A percentile compares a stretch with the other conserved stretches of the same genome.
phyloP scores from a whole-genome alignment of 2,329 filamentous ascomycete species.

The Colletotrichum ledebouriae region DNA sequence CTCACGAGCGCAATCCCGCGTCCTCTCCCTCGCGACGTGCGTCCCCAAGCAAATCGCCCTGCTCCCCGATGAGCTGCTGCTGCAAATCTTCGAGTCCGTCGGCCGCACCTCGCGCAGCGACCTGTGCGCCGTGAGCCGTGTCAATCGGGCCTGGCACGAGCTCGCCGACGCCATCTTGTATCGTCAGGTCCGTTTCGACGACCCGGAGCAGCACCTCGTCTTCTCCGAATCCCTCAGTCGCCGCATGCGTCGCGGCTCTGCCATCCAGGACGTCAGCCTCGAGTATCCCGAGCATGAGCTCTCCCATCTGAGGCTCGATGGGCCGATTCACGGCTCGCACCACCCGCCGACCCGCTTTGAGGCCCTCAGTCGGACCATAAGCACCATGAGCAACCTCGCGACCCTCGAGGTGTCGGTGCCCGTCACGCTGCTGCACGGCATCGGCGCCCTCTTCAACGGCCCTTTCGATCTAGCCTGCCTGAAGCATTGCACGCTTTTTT shows the following conservation, averaged over 20 bases:
- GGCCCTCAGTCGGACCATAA: slow-evolving; percentile 60
- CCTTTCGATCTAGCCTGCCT: slow-evolving; percentile 65
- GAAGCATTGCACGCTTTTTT: slow-evolving; percentile 61
- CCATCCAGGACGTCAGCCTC: slow-evolving; percentile 60
- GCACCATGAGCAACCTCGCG: slow-evolving; percentile 64
- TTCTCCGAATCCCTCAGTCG: slow-evolving; percentile 63
- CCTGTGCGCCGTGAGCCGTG: slow-evolving; percentile 58
- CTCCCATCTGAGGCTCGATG: slow-evolving; percentile 56
- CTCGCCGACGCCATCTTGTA: slow-evolving; percentile 63
- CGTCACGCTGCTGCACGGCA: slow-evolving; percentile 57
- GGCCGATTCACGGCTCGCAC: slow-evolving; percentile 51
- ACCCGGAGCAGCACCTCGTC: slow-evolving; percentile 61
- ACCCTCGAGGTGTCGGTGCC: slow-evolving; percentile 62
- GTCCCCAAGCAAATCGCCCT: slow-evolving; percentile 44
- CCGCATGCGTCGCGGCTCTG: slow-evolving; percentile 61
- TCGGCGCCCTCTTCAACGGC: slow-evolving; percentile 63
- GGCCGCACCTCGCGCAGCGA: slow-evolving; percentile 52
- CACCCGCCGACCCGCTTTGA: slow-evolving; percentile 53
- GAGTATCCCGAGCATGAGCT: slow-evolving; percentile 60
- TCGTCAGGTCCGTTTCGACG: slow-evolving; percentile 60
- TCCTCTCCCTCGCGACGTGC: not conserved
- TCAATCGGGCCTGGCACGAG: slow-evolving; percentile 58
- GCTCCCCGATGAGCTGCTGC: slow-evolving; percentile 57
- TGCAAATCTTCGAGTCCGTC: slow-evolving; percentile 56
- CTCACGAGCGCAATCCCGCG: slow-evolving; percentile 15